Percentiles rank a stretch among this genome's conserved stretches.
Conservation (phyloP, 176 grass and related monocot genomes). For the Otatea glauca region DNA sequence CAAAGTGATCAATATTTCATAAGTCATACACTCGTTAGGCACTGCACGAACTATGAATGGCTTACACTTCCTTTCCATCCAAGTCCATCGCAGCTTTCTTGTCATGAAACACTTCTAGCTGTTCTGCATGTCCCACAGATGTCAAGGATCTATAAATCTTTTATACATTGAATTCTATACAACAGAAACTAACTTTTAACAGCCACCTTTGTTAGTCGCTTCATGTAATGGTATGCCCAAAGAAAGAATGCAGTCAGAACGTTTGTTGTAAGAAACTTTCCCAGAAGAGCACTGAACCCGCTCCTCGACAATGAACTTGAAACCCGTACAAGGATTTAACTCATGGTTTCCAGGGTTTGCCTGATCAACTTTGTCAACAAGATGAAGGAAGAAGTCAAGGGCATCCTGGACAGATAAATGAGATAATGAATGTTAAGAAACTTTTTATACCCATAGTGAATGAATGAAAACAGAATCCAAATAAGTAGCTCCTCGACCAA, state of each 20-base stretch:
- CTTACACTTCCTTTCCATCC: slow-evolving; percentile 90
- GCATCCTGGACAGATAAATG: slow-evolving; percentile 69
- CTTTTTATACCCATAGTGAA: slow-evolving; percentile 6
- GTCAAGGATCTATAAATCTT: slow-evolving; percentile 35
- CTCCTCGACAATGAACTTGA: slow-evolving; percentile 94
- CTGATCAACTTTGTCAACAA: slow-evolving; percentile 87
- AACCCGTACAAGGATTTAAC: slow-evolving; percentile 72
- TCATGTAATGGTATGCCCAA: slow-evolving; percentile 89
- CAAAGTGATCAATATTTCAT: slow-evolving; percentile 12
- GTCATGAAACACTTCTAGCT: slow-evolving; percentile 82
- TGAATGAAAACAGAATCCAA: slow-evolving; percentile 8
- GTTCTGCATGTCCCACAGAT: slow-evolving; percentile 61
- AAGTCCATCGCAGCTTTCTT: slow-evolving; percentile 73
- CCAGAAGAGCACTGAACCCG: slow-evolving; percentile 92
- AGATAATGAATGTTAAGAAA: slow-evolving; percentile 14
- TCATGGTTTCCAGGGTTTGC: slow-evolving; percentile 71
- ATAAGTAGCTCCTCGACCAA: background rate
- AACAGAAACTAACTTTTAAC: slow-evolving; percentile 7
- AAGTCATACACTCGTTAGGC: background rate
- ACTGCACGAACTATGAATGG: slow-evolving; percentile 18
- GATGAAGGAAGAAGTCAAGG: slow-evolving; percentile 87
- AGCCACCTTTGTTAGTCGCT: slow-evolving; percentile 89
- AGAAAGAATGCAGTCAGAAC: slow-evolving; percentile 78
- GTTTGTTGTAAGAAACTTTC: slow-evolving; percentile 92
- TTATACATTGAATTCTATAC: slow-evolving; percentile 7